Percentiles rank a stretch among this genome's conserved stretches.
Conservation (phyloP, 179 eudicot genomes). For the Beta macrorhiza region DNA sequence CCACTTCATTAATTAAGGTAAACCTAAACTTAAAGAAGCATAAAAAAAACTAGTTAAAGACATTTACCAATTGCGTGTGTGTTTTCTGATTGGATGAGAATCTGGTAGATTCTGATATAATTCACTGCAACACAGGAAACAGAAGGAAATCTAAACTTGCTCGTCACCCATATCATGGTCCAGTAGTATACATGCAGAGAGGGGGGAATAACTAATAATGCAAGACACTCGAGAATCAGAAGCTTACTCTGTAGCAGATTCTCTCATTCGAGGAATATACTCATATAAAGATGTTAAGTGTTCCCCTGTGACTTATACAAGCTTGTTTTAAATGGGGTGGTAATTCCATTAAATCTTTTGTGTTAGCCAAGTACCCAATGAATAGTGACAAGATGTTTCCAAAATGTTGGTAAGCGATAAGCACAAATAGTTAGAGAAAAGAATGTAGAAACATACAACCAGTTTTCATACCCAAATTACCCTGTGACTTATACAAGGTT, state of each 20-base stretch:
- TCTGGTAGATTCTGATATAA: constrained; percentile 8
- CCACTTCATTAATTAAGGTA: too few relatives aligned
- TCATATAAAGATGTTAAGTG: constrained; percentile 64
- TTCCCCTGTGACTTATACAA: constrained; percentile 79
- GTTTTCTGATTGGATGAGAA: constrained; percentile 48
- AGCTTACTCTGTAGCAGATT: constrained; percentile 70
- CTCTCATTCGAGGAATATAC: constrained; percentile 84
- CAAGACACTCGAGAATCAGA: constrained; percentile 12
- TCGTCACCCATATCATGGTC: too few relatives aligned
- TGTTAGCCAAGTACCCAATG: constrained; percentile 64
- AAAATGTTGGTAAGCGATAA: constrained; percentile 83
- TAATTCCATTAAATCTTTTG: constrained; percentile 43
- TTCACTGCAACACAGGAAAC: constrained; percentile 47
- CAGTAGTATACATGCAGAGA: too few relatives aligned
- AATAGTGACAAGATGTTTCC: constrained; percentile 80
- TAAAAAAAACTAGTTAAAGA: not conserved
- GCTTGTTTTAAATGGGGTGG: constrained; percentile 72
- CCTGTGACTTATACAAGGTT: too few relatives aligned
- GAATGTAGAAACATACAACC: not conserved
- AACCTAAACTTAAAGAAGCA: not conserved
- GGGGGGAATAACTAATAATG: not conserved
- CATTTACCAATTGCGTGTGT: constrained; percentile 59
- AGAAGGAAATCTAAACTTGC: not conserved
- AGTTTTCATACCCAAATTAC: not conserved
- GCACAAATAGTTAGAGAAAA: constrained; percentile 14